These are phyloP conservation scores for Ophiostoma piceae DNA, from an alignment of 2,329 filamentous ascomycete species.

Conservation along the genomic window DNA sequence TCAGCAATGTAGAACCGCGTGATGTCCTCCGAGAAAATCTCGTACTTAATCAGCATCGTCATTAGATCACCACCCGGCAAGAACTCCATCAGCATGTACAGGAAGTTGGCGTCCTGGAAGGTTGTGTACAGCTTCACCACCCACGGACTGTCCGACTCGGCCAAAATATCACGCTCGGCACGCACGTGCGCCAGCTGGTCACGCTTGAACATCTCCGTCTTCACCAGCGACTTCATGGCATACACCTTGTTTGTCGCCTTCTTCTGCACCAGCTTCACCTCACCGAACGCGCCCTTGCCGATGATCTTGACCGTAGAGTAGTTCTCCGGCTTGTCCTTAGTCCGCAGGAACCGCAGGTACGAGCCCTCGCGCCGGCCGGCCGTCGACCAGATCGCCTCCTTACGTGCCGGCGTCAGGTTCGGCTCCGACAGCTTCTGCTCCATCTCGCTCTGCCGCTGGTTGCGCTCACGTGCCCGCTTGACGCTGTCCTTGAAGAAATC, in stretches of 20 bases:
- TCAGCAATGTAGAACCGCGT: constrained; percentile 99
- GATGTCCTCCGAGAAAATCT: constrained; percentile 98
- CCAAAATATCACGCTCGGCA: constrained; percentile 93
- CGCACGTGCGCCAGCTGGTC: constrained; percentile 96
- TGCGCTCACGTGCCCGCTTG: constrained; percentile 88
- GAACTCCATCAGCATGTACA: constrained; percentile 99
- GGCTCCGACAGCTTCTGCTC: constrained; percentile 79
- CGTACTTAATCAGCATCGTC: constrained; percentile 99
- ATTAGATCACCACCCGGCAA: constrained; percentile 96
- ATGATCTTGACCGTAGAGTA: constrained; percentile 97
- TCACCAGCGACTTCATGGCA: constrained; percentile 95
- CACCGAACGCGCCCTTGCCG: constrained; percentile 96
- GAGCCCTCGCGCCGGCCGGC: constrained; percentile 84
- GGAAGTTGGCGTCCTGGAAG: constrained; percentile 91
- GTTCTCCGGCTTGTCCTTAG: constrained; percentile 88
- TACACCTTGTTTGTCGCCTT: constrained; percentile 96
- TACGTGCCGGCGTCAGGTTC: constrained; percentile 66
- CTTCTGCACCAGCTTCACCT: constrained; percentile 95
- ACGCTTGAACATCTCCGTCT: constrained; percentile 99
- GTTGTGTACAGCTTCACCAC: constrained; percentile 97
- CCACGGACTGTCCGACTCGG: constrained; percentile 99
- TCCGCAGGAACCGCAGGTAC: constrained; percentile 89
- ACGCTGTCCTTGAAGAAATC: constrained; percentile 99
- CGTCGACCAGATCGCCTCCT: constrained; percentile 78
- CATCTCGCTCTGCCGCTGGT: constrained; percentile 91